Evolutionary conservation across 805 yeast species (phyloP), one percentile per base, ranked within the genome.

Genomic region (Kuraishia borneana): DNA sequence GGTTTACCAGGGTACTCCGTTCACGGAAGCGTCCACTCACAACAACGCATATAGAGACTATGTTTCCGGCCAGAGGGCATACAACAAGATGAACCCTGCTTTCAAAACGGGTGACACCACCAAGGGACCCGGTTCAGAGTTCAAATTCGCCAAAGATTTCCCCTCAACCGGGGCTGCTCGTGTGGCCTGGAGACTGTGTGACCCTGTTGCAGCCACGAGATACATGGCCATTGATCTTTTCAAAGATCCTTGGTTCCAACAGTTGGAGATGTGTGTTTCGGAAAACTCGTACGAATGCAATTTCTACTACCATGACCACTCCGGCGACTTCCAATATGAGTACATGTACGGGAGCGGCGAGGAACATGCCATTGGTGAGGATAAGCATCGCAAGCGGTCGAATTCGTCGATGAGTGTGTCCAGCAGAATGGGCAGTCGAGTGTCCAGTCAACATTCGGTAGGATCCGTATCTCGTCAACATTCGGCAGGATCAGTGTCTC

Each of bases 151-250:
- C 0, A 67, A 73, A 36, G 74, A 65, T 39, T 80, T 82, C 53
- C 68, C 68, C 21, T 65, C 68, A 29, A 51, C 69, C 1, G 77
- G 77, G 9, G 76, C 79, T 18, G 72, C 87, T 2, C 64, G 92
- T 45, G 74, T 78, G 4, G 87, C 87, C 1, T 82, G 89, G 88
- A 71, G 83, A 50, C 58, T 83, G 35, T 70, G 79, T 43, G 88
- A 82, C 50, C 83, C 85, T 5, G 60, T 71, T 14, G 60, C 69
- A 1, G 47, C 48, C 1, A 61, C 73, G 10, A 63, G 94, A 39
- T 79, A 76, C 49, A 61, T 70, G n/a, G 46, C 83, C 44, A 64
- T 65, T 6, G 68, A 67, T 23, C 57, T 83, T 21, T 72, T 77
- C 40, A 47, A 59, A 8, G 92, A 83, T 45, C 79, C 83, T 2